A percentile compares a stretch with the other conserved stretches of the same genome.
These are phyloP conservation scores for Cyberlindnera samutprakarnensis DNA, from an alignment of 805 yeast species.

Conservation along the genomic window DNA sequence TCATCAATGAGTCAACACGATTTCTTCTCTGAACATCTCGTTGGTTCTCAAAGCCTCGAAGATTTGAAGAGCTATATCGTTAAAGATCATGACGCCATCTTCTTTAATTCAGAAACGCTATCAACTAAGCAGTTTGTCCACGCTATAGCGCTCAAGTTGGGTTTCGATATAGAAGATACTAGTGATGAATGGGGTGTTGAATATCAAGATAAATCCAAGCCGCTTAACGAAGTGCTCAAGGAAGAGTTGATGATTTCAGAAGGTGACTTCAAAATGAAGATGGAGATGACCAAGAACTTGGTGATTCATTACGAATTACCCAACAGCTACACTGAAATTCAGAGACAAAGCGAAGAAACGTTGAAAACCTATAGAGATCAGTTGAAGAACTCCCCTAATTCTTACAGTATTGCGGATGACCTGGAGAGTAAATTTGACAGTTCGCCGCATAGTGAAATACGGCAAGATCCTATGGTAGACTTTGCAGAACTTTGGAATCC, in stretches of 20 bases:
- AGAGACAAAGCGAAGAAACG: slow-evolving; percentile 10
- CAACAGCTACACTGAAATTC: slow-evolving; percentile 10
- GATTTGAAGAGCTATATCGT: too few relatives aligned
- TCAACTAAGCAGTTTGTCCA: slow-evolving; percentile 6
- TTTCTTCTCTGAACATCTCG: too few relatives aligned
- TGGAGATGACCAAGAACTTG: slow-evolving; percentile 10
- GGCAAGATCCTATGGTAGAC: slow-evolving; percentile 18
- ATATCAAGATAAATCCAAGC: slow-evolving; percentile 9
- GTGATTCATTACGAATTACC: slow-evolving; percentile 10
- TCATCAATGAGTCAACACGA: slow-evolving; percentile 3
- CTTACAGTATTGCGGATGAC: slow-evolving; percentile 2
- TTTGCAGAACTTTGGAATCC: slow-evolving; percentile 15
- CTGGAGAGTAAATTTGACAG: too few relatives aligned
- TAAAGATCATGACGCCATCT: slow-evolving; percentile 2
- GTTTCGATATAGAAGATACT: slow-evolving; percentile 6
- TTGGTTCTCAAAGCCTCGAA: too few relatives aligned
- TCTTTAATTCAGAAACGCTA: slow-evolving; percentile 8
- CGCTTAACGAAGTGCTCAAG: slow-evolving; percentile 6
- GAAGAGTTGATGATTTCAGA: slow-evolving; percentile 9
- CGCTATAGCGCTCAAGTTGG: slow-evolving; percentile 4
- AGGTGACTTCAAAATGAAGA: slow-evolving; percentile 12
- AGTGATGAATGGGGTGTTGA: slow-evolving; percentile 7
- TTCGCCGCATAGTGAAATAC: slow-evolving; percentile 13
- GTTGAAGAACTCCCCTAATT: slow-evolving; percentile 1
- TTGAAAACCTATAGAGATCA: slow-evolving; percentile 8